Evolutionary conservation across 148 eudicot genomes (phyloP).

Genomic region (Agrostemma githago): DNA sequence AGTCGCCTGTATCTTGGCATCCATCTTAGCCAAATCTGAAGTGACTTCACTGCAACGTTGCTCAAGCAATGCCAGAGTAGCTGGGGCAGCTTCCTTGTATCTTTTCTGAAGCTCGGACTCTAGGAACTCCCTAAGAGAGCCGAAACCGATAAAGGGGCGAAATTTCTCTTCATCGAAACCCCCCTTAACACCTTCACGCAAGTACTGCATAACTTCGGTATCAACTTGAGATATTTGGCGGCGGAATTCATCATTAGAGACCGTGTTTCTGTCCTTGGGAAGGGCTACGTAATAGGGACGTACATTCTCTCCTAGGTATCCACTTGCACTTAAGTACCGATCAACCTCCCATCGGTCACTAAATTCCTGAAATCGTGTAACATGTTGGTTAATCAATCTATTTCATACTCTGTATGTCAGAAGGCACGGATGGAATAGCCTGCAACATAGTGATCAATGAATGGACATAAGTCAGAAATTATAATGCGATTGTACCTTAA

Average conservation of each 20-base stretch:
- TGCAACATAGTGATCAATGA: background rate
- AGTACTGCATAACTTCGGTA: conserved; percentile 52
- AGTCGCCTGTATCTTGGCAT: conserved; percentile 74
- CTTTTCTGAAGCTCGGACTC: conserved; percentile 93
- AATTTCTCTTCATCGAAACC: conserved; percentile 96
- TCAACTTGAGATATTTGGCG: conserved; percentile 86
- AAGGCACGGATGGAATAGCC: background rate
- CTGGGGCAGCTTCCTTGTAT: conserved; percentile 96
- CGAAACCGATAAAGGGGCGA: conserved; percentile 69
- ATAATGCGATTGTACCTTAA: conserved; percentile 50
- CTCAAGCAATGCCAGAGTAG: conserved; percentile 91
- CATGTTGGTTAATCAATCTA: conserved; percentile 1
- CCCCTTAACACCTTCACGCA: conserved; percentile 81
- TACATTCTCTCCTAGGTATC: conserved; percentile 89
- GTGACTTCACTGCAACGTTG: conserved; percentile 84
- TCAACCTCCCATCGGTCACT: conserved; percentile 95
- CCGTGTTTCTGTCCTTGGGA: conserved; percentile 71
- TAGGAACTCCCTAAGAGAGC: conserved; percentile 71
- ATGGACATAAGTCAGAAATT: background rate
- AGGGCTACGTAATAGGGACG: conserved; percentile 89
- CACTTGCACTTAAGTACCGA: conserved; percentile 89
- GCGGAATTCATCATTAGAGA: conserved; percentile 89
- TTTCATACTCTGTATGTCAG: background rate
- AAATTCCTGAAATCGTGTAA: conserved; percentile 58
- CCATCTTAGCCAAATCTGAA: conserved; percentile 65